These are phyloP conservation scores for Skeletonema potamos DNA, from an alignment of 108 stramenopile genomes.

Conservation along the genomic window DNA sequence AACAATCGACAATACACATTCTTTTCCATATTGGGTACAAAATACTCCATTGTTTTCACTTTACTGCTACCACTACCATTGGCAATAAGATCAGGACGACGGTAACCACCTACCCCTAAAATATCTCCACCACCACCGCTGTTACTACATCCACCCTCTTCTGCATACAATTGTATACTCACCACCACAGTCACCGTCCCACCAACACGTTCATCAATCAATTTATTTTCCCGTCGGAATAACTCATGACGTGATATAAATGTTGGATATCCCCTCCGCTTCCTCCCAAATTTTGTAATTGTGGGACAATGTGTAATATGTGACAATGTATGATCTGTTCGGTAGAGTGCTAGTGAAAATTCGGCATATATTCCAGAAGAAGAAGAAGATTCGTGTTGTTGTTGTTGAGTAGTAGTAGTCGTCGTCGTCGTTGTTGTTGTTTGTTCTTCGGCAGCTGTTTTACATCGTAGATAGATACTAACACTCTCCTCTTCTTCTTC, in stretches of 20 bases:
- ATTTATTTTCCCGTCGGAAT: background rate
- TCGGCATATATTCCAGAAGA: background rate
- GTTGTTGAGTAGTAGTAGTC: no score
- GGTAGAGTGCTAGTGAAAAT: constrained; percentile 14
- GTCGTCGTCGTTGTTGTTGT: no score
- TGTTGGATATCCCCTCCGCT: constrained; percentile 18
- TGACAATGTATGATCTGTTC: constrained; percentile 4
- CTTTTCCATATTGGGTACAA: constrained; percentile 24
- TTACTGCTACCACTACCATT: no score
- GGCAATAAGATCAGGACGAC: no score
- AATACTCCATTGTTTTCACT: background rate
- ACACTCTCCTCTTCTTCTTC: constrained; percentile 6
- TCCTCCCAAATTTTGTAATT: constrained; percentile 15
- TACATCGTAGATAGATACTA: constrained; percentile 24
- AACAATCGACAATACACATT: background rate
- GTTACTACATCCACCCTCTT: background rate
- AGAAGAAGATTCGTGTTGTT: background rate
- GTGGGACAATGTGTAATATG: constrained; percentile 14
- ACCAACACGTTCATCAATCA: constrained; percentile 15
- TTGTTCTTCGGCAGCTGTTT: constrained; percentile 18
- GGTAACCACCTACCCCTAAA: no score
- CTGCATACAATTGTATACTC: constrained; percentile 14
- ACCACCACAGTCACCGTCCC: constrained; percentile 22
- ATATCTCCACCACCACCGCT: no score
- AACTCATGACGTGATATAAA: constrained; percentile 13